Conservation (phyloP, 352 stramenopile species). For the Pythium sukuiense region DNA sequence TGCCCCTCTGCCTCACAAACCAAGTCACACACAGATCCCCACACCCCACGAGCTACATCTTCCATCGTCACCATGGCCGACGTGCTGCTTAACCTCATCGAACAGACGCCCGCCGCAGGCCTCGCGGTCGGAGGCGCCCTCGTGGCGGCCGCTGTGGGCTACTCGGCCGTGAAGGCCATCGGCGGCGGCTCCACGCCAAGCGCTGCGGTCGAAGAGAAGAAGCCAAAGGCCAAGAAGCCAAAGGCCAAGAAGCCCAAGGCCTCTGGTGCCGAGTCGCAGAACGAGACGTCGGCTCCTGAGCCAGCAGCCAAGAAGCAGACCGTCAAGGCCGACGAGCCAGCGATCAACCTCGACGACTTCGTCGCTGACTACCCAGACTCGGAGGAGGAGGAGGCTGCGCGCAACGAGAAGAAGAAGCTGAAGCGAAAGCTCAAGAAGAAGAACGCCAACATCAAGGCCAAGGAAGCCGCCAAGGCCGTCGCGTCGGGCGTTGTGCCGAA, state of each 20-base stretch:
- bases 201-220: slow-evolving; percentile 29
- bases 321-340: slow-evolving; percentile 30
- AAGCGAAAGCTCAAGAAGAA: slow-evolving; percentile 86
- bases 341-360: slow-evolving; percentile 76
- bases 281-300: slow-evolving; percentile 27
- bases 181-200: slow-evolving; percentile 35
- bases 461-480: slow-evolving; percentile 16
- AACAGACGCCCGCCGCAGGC: slow-evolving; percentile 57
- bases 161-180: slow-evolving; percentile 70
- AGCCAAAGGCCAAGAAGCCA: slow-evolving; percentile 57
- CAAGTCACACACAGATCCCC: slow-evolving; percentile 12
- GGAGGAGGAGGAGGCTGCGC: slow-evolving; percentile 76
- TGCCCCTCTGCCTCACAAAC: slow-evolving; percentile 14
- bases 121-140: slow-evolving; percentile 70
- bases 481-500: slow-evolving; percentile 20
- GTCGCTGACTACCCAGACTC: slow-evolving; percentile 77
- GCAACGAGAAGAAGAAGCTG: slow-evolving; percentile 75
- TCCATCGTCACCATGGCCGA: slow-evolving; percentile 46
- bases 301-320: slow-evolving; percentile 51
- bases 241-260: slow-evolving; percentile 38
- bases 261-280: slow-evolving; percentile 12
- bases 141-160: slow-evolving; percentile 63
- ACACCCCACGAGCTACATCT: background rate
- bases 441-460: slow-evolving; percentile 56
- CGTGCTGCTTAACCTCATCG: slow-evolving; percentile 59